Evolutionary conservation across 768 basidiomycete genomes (phyloP), one percentile per base, ranked within the genome.

Genomic region (Candolleomyces efflorescens): DNA sequence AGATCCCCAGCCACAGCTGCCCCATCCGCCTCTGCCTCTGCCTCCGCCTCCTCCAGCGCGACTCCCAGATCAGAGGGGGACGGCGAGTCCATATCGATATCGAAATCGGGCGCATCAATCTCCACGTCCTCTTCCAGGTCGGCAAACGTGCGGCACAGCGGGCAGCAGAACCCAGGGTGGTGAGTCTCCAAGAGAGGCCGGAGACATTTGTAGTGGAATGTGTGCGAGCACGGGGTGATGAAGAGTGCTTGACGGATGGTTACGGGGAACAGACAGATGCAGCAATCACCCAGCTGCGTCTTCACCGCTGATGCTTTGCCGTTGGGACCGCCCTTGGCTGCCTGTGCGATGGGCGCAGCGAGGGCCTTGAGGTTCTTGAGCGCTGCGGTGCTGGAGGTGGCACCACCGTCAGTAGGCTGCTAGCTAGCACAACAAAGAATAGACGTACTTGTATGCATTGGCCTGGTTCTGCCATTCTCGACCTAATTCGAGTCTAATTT

Each of bases 181-280:
- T 98, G 93, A n/a, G 82, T 73, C 63, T 91, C 83, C 44, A 98
- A 80, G 11, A 98, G 79, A 1, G 95, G 96, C 0, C 94, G 84
- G 59, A 99, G 94, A 70, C 96, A 98, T 72, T 98, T 98, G 83
- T 92, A 94, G 75, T 94, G 92, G 78, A 92, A 93, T 0, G 94
- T 87, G 71, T 99, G 96, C 1, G 92, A 94, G 73, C 96, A 99
- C 0, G 96, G 96, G 26, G 96, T 94, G 68, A 99, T 95, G 77
- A 99, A 98, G 49, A 98, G 84, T 0, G 94, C 90, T 72, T 99
- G 96, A 60, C 88, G 91, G 69, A 98, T 94, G 0, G 92, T 89
- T 0, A 98, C 94, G 22, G 85, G 75, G 76, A 96, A 99, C 75
- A 82, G 72, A 60, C 96, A 97, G 68, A 98, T 96, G 68, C 94